Conservation (phyloP, 2,329 filamentous ascomycete species). For the Chaetomiaceae sp. region DNA sequence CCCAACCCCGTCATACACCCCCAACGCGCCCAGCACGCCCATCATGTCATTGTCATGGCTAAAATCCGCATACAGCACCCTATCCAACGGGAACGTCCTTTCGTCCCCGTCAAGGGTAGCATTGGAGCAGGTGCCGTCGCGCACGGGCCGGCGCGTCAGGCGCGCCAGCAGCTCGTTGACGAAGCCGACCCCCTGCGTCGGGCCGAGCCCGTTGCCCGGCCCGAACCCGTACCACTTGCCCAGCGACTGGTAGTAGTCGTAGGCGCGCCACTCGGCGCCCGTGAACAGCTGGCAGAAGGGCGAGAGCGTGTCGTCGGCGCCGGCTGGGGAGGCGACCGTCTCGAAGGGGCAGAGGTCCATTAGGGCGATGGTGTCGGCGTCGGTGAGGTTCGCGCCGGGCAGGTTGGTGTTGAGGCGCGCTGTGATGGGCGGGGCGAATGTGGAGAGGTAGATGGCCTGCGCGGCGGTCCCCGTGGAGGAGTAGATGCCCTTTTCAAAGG, state of each 20-base stretch:
- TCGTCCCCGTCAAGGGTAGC: conserved; percentile 64
- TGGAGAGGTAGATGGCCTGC: conserved; percentile 53
- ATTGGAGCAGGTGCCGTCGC: conserved; percentile 73
- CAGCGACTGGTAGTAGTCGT: conserved; percentile 75
- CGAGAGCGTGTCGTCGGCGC: conserved; percentile 55
- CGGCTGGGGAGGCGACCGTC: conserved; percentile 57
- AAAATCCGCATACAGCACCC: conserved; percentile 77
- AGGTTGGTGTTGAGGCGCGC: conserved; percentile 65
- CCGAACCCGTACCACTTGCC: conserved; percentile 83
- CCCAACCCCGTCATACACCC: conserved; percentile 67
- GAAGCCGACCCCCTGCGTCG: conserved; percentile 83
- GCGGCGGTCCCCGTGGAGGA: conserved; percentile 45
- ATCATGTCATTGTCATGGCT: conserved; percentile 88
- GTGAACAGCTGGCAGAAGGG: conserved; percentile 75
- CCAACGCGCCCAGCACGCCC: conserved; percentile 68
- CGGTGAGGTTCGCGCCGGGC: conserved; percentile 59
- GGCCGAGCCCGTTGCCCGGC: conserved; percentile 69
- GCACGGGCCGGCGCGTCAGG: conserved; percentile 63
- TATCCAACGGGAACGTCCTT: conserved; percentile 67
- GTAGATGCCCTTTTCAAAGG: conserved; percentile 59
- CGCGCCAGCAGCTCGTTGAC: conserved; percentile 83
- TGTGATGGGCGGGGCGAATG: conserved; percentile 65
- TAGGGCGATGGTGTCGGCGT: conserved; percentile 59
- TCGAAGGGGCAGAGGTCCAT: conserved; percentile 90
- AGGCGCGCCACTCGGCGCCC: conserved; percentile 65